phyloP scores from a whole-genome alignment of 1,284 basidiomycete species.

The Sporisorium sorghi region DNA sequence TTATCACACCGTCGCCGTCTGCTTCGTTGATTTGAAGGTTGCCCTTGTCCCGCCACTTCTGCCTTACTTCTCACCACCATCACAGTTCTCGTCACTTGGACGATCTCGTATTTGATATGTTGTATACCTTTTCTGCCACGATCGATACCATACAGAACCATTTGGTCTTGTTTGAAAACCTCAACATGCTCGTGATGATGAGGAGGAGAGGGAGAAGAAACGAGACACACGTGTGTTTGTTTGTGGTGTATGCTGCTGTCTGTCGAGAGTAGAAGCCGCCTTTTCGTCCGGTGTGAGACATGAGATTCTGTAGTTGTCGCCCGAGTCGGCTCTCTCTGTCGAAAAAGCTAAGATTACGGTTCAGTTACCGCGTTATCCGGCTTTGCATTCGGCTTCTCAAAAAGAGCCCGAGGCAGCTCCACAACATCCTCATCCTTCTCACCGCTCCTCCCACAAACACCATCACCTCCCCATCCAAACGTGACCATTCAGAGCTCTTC shows the following conservation, averaged over 20 bases:
- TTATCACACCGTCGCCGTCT: no score
- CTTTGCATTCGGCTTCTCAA: not conserved
- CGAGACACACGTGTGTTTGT: not conserved
- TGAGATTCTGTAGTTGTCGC: not conserved
- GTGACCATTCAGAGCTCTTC: not conserved
- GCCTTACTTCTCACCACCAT: no score
- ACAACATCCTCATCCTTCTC: slow-evolving; percentile 4
- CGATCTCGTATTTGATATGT: no score
- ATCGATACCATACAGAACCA: not conserved
- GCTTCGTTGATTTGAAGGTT: no score
- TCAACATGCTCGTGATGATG: not conserved
- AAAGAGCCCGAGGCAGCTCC: not conserved
- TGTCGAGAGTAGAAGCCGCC: not conserved
- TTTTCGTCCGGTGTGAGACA: not conserved
- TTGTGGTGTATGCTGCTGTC: not conserved
- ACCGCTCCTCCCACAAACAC: not conserved
- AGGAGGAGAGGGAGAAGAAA: no score
- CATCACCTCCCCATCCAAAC: not conserved
- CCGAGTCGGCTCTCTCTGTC: no score
- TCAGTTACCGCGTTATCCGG: slow-evolving; percentile 17
- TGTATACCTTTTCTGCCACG: not conserved
- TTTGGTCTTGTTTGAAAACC: no score
- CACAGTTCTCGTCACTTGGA: no score
- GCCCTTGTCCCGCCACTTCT: no score
- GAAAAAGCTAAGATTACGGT: not conserved